Percentiles rank a stretch among this genome's conserved stretches.
Conservation (phyloP, 148 eudicot genomes). For the Amaranthus palmeri region DNA sequence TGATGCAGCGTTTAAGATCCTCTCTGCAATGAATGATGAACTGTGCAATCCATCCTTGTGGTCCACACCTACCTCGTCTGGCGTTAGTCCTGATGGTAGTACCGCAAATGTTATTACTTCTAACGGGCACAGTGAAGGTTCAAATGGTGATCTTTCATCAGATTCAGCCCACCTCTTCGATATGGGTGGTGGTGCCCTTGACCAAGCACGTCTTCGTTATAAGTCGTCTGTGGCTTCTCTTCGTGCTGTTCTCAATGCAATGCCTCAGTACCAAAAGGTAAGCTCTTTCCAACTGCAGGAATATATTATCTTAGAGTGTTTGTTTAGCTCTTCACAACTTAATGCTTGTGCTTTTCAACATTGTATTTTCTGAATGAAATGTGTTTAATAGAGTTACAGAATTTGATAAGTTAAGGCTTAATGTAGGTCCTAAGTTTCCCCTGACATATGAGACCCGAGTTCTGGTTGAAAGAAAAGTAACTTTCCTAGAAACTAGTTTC, state of each 20-base stretch:
- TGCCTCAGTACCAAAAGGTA: conserved; percentile 59
- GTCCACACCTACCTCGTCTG: conserved; percentile 39
- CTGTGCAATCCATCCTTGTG: conserved; percentile 81
- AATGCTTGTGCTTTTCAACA: not conserved
- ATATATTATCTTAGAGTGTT: not conserved
- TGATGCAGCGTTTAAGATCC: conserved; percentile 67
- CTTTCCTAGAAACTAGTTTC: not conserved
- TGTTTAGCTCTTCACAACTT: not conserved
- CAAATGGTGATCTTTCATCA: conserved; percentile 44
- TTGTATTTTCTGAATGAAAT: not conserved
- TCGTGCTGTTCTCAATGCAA: conserved; percentile 56
- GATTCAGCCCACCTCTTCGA: conserved; percentile 53
- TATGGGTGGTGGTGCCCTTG: conserved; percentile 84
- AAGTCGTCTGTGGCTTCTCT: conserved; percentile 67
- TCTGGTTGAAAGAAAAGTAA: not conserved
- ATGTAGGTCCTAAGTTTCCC: not conserved
- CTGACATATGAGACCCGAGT: not conserved
- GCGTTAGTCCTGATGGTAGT: not conserved
- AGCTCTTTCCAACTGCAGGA: not conserved
- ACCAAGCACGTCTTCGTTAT: conserved; percentile 68
- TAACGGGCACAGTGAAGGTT: conserved; percentile 17
- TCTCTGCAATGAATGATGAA: conserved; percentile 92
- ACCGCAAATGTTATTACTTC: conserved; percentile 13
- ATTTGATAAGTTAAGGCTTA: not conserved
- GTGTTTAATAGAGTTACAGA: not conserved